Evolutionary conservation across 768 basidiomycete species (phyloP).

Genomic region (Baorangia bicolor): DNA sequence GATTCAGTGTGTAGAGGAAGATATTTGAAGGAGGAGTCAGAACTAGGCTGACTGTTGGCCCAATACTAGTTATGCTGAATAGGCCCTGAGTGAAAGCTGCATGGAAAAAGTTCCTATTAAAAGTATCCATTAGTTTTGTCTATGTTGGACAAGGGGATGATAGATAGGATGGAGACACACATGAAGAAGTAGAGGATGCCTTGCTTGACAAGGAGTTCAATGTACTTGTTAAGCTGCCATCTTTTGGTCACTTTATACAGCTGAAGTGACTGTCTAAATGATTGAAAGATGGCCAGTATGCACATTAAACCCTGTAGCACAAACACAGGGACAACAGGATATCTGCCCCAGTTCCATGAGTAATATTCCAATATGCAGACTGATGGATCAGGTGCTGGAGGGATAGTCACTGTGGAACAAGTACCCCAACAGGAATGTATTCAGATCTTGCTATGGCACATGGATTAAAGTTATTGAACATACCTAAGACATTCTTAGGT

Average conservation of each 20-base stretch:
- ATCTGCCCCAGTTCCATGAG: constrained; percentile 3
- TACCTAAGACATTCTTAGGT: neutral
- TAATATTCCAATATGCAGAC: constrained; percentile 1
- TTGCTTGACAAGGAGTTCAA: constrained; percentile 2
- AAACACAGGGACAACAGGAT: neutral
- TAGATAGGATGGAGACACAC: neutral
- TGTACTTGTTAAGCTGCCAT: constrained; percentile 10
- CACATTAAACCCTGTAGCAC: constrained; percentile 5
- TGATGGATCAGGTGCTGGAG: neutral
- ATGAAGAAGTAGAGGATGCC: constrained; percentile 8
- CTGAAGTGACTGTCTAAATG: neutral
- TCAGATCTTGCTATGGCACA: neutral
- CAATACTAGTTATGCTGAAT: neutral
- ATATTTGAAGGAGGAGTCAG: neutral
- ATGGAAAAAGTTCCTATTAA: neutral
- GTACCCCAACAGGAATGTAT: neutral
- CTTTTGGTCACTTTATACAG: neutral
- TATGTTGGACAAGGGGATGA: too few species aligned
- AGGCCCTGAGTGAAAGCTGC: neutral
- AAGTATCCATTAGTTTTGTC: neutral
- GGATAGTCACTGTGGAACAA: neutral
- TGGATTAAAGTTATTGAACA: neutral
- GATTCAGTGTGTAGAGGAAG: neutral
- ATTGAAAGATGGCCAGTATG: neutral
- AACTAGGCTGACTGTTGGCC: neutral